Percentiles rank a stretch among this genome's conserved stretches.
Evolutionary conservation across 1,284 basidiomycete species (phyloP).

Genomic region (Neolentinus lepideus): DNA sequence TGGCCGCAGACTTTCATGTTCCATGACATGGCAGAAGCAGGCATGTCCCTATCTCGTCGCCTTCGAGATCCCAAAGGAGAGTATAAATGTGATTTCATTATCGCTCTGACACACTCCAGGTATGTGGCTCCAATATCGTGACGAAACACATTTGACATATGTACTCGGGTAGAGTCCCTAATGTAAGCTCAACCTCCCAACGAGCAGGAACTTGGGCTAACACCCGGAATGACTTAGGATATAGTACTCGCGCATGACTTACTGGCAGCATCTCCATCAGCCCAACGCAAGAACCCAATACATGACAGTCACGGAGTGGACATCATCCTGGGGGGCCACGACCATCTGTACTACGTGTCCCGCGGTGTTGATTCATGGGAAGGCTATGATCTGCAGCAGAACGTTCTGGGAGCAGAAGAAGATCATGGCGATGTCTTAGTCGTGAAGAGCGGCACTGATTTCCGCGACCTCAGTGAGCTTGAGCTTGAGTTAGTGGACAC

Average conservation of each 20-base stretch:
- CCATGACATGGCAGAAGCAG: conserved; percentile 60
- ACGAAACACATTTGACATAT: neutral
- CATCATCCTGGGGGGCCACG: conserved; percentile 84
- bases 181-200: conserved; percentile 12
- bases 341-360: conserved; percentile 83
- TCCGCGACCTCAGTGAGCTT: conserved; percentile 80
- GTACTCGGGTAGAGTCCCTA: conserved; percentile 24
- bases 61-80: conserved; percentile 69
- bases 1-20: conserved; percentile 75
- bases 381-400: conserved; percentile 49
- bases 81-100: conserved; percentile 69
- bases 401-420: conserved; percentile 63
- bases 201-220: neutral
- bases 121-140: conserved; percentile 12
- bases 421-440: conserved; percentile 71
- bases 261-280: conserved; percentile 49
- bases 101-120: conserved; percentile 79
- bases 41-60: conserved; percentile 55
- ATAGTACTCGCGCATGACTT: conserved; percentile 59
- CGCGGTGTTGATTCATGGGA: conserved; percentile 73
- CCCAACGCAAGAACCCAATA: conserved; percentile 37
- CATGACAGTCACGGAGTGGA: conserved; percentile 71
- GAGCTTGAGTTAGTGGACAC: conserved; percentile 56
- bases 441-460: conserved; percentile 88
- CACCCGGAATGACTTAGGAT: conserved; percentile 37